These are phyloP conservation scores for Coniella lustricola DNA, from an alignment of 2,329 filamentous ascomycete species.

Conservation along the genomic window DNA sequence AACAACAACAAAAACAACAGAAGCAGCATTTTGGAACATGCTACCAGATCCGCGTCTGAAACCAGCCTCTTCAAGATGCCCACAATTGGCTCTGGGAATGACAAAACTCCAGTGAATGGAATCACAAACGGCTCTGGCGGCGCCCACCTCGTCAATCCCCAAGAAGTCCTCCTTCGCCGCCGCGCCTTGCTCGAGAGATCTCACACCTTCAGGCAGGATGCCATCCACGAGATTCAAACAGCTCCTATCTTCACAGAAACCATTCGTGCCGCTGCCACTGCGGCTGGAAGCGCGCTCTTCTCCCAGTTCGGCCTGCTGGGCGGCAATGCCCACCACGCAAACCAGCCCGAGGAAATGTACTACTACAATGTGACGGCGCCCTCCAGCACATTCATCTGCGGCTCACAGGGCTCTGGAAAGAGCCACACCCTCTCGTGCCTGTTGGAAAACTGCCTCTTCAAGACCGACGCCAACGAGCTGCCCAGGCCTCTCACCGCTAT, in stretches of 20 bases:
- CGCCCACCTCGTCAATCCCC: too few species aligned
- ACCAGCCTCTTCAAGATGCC: too few species aligned
- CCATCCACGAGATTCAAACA: conserved; percentile 23
- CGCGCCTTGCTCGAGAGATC: too few species aligned
- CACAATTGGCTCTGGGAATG: too few species aligned
- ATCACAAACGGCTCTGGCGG: too few species aligned
- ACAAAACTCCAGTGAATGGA: too few species aligned
- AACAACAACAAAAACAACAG: too few species aligned
- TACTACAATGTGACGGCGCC: conserved; percentile 43
- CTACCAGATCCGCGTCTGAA: too few species aligned
- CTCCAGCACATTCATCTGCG: conserved; percentile 56
- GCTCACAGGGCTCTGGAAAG: conserved; percentile 58
- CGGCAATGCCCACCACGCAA: conserved; percentile 16
- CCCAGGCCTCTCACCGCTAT: conserved; percentile 49
- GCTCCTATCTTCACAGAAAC: conserved; percentile 26
- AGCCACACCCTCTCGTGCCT: conserved; percentile 52
- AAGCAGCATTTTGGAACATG: too few species aligned
- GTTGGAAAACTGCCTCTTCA: conserved; percentile 50
- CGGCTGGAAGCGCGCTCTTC: conserved; percentile 16
- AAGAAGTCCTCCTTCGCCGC: too few species aligned
- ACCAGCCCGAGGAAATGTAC: conserved; percentile 25
- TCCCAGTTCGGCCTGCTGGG: conserved; percentile 26
- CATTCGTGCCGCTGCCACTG: conserved; percentile 16
- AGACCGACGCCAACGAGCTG: conserved; percentile 36
- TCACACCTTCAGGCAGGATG: conserved; percentile 13